These are phyloP conservation scores for Aspergillus ibericus DNA, from an alignment of 2,329 filamentous ascomycete genomes.

Conservation along the genomic window DNA sequence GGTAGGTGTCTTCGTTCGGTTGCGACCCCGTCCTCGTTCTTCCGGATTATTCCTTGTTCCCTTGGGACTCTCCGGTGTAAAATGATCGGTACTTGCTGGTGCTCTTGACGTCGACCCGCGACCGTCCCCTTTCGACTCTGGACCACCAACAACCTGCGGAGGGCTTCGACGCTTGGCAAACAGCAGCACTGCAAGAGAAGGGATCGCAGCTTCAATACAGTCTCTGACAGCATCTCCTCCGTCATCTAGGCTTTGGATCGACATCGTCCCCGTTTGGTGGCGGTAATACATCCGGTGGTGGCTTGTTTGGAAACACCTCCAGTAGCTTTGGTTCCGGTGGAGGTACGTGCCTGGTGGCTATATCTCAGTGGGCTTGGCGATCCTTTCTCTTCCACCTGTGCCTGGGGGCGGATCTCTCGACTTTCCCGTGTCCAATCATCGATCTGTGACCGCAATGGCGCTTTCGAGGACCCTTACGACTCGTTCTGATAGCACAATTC, in stretches of 20 bases:
- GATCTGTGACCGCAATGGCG: not conserved
- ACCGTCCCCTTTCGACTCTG: constrained; percentile 24
- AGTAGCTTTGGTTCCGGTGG: constrained; percentile 44
- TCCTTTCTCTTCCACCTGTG: constrained; percentile 20
- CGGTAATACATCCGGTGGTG: constrained; percentile 32
- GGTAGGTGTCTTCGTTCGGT: constrained; percentile 34
- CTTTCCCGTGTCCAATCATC: constrained; percentile 1
- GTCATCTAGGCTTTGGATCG: constrained; percentile 44
- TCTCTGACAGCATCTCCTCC: constrained; percentile 41
- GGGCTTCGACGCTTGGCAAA: constrained; percentile 28
- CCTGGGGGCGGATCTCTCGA: constrained; percentile 11
- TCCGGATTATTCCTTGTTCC: constrained; percentile 8
- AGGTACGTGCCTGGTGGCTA: constrained; percentile 39
- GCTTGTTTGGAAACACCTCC: constrained; percentile 38
- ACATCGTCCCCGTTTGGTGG: constrained; percentile 40
- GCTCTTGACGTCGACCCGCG: constrained; percentile 33
- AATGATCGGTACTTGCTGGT: constrained; percentile 22
- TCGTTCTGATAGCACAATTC: not conserved
- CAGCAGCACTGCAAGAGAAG: constrained; percentile 30
- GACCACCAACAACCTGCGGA: constrained; percentile 22
- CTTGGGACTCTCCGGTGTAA: constrained; percentile 6
- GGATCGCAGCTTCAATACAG: constrained; percentile 34
- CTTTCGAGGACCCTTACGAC: not conserved
- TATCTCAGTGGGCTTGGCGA: constrained; percentile 26
- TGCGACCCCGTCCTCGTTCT: constrained; percentile 6